Evolutionary conservation across 768 basidiomycete genomes (phyloP).

Genomic region (Rhodotorula graminis): DNA sequence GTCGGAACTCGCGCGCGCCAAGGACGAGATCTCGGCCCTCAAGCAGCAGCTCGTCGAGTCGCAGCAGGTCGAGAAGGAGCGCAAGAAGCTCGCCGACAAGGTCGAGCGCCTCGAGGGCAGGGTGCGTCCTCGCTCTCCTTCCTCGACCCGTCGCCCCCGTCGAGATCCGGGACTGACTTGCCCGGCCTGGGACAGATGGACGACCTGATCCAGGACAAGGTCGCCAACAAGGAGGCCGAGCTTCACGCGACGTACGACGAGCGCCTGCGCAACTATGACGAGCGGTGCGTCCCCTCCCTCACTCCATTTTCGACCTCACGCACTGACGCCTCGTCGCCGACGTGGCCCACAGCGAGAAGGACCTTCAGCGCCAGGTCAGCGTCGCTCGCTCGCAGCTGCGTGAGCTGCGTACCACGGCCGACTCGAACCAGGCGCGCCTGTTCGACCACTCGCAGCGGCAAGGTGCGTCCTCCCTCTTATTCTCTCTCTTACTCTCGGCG

Average conservation of each 20-base stretch:
- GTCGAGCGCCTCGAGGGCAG: slow-evolving; percentile 40
- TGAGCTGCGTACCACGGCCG: slow-evolving; percentile 83
- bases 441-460: slow-evolving; percentile 85
- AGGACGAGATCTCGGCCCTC: slow-evolving; percentile 77
- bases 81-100: slow-evolving; percentile 39
- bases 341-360: slow-evolving; percentile 67
- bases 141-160: no score
- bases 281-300: slow-evolving; percentile 58
- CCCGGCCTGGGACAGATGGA: slow-evolving; percentile 69
- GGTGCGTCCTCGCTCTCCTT: slow-evolving; percentile 14
- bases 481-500: not conserved
- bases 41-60: slow-evolving; percentile 57
- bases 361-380: slow-evolving; percentile 84
- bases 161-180: no score
- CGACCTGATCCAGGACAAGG: slow-evolving; percentile 78
- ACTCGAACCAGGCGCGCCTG: slow-evolving; percentile 85
- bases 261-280: slow-evolving; percentile 89
- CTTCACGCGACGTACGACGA: slow-evolving; percentile 96
- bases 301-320: not conserved
- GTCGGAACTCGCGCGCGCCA: slow-evolving; percentile 63
- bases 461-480: slow-evolving; percentile 53
- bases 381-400: slow-evolving; percentile 81
- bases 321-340: not conserved
- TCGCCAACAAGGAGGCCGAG: slow-evolving; percentile 90
- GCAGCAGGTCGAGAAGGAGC: slow-evolving; percentile 40